Evolutionary conservation across 139 green algal species (phyloP).

Genomic region (Volvox reticuliferus): DNA sequence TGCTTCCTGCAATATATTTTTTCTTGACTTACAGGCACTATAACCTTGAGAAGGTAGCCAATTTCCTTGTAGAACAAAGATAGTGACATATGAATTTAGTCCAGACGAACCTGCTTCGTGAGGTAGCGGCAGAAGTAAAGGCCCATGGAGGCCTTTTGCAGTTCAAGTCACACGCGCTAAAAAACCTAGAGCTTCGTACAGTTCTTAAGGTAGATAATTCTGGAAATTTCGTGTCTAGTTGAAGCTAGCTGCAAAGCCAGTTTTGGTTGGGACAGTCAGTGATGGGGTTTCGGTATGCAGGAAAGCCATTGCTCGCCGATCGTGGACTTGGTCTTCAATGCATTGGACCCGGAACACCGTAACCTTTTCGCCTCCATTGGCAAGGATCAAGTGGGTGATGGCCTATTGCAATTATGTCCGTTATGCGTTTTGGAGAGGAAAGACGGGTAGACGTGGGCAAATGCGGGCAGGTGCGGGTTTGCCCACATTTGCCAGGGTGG

Average conservation of each 20-base stretch:
- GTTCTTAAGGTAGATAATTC: slow-evolving; percentile 31
- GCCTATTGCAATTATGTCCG: too few species aligned
- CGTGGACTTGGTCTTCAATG: slow-evolving; percentile 63
- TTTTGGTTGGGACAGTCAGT: neutral
- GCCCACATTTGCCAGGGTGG: too few species aligned
- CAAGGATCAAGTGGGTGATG: slow-evolving; percentile 64
- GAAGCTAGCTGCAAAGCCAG: neutral
- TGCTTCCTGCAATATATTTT: neutral
- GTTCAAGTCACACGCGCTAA: slow-evolving; percentile 37
- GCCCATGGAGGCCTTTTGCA: neutral
- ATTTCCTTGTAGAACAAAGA: neutral
- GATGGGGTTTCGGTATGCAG: slow-evolving; percentile 39
- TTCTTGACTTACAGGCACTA: neutral
- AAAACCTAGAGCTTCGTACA: slow-evolving; percentile 25
- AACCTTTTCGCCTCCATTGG: slow-evolving; percentile 78
- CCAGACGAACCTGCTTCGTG: slow-evolving; percentile 14
- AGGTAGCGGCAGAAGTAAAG: neutral
- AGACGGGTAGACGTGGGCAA: too few species aligned
- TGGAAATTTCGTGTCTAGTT: neutral
- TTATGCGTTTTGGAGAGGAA: too few species aligned
- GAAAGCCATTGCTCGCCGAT: slow-evolving; percentile 72
- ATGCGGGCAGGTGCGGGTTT: too few species aligned
- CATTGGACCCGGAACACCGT: neutral
- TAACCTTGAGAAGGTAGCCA: neutral
- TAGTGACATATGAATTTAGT: slow-evolving; percentile 33